Percentiles rank a stretch among this genome's conserved stretches.
These are phyloP conservation scores for Globisporangium emineosum DNA, from an alignment of 352 stramenopile species.

Conservation along the genomic window DNA sequence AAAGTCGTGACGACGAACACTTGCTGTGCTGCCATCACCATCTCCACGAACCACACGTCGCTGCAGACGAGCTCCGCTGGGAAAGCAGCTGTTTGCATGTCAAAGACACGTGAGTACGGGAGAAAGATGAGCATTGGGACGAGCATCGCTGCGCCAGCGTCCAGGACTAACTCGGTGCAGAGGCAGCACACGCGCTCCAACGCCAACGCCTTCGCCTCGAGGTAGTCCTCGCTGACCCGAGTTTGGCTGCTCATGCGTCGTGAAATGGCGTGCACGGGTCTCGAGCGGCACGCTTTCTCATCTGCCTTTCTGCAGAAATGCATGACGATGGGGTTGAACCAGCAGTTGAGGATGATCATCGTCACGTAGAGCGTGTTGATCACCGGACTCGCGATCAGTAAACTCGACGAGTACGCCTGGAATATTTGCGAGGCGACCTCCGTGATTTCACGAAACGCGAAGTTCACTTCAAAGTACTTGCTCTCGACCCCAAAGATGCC, in stretches of 20 bases:
- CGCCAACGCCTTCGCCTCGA: not conserved
- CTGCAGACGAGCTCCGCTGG: not conserved
- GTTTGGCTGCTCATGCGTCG: not conserved
- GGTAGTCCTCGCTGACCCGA: not conserved
- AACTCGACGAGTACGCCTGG: slow-evolving; percentile 2
- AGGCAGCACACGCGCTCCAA: not conserved
- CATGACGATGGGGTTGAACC: not conserved
- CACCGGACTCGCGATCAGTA: slow-evolving; percentile 1
- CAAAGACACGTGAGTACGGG: not conserved
- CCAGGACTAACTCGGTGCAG: not conserved
- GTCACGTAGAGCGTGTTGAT: slow-evolving; percentile 2
- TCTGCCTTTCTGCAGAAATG: not conserved
- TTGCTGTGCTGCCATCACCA: slow-evolving; percentile 2
- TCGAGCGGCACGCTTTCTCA: not conserved
- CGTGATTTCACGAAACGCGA: not conserved
- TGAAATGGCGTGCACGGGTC: not conserved
- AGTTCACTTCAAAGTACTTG: slow-evolving; percentile 2
- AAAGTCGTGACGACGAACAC: not conserved
- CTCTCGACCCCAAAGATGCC: slow-evolving; percentile 1
- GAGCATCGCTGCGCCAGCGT: not conserved
- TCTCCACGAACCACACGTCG: not conserved
- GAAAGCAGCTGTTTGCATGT: not conserved
- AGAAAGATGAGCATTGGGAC: not conserved
- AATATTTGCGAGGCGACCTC: not conserved
- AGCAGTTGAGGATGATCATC: slow-evolving; percentile 6